Percentiles rank a stretch among this genome's conserved stretches.
phyloP scores from a whole-genome alignment of 2,329 filamentous ascomycete genomes.

The Penicillium sp. region DNA sequence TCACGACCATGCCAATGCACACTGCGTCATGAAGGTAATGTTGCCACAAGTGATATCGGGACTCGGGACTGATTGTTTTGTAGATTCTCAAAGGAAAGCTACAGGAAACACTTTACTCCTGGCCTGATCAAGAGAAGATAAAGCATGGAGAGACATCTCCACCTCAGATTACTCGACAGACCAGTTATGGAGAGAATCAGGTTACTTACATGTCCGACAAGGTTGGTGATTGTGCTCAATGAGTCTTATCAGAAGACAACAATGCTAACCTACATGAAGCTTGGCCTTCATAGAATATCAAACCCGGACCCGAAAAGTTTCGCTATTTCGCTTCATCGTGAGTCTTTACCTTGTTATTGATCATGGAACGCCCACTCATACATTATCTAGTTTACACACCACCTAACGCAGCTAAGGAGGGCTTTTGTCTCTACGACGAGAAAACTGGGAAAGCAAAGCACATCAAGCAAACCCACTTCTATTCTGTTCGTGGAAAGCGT shows the following conservation, averaged over 20 bases:
- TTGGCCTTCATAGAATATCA: conserved; percentile 79
- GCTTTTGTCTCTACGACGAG: conserved; percentile 79
- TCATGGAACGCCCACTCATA: neutral
- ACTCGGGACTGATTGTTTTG: neutral
- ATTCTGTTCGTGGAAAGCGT: conserved; percentile 57
- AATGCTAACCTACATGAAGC: conserved; percentile 40
- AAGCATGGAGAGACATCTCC: conserved; percentile 52
- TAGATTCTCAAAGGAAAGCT: conserved; percentile 74
- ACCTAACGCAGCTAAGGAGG: conserved; percentile 79
- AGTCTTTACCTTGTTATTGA: conserved; percentile 27
- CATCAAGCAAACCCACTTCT: conserved; percentile 70
- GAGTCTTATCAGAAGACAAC: neutral
- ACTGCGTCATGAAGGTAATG: conserved; percentile 79
- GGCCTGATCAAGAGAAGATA: conserved; percentile 56
- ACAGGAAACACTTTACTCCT: conserved; percentile 78
- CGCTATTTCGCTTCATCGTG: conserved; percentile 79
- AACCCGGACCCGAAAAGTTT: conserved; percentile 71
- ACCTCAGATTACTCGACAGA: conserved; percentile 66
- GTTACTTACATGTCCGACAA: conserved; percentile 90
- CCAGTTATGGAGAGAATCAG: conserved; percentile 66
- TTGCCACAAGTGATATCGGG: neutral
- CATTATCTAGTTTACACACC: conserved; percentile 69
- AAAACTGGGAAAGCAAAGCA: conserved; percentile 72
- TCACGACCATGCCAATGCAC: conserved; percentile 85
- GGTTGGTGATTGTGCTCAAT: conserved; percentile 25